These are phyloP conservation scores for Terfezia boudieri DNA, from an alignment of 495 filamentous ascomycete species.

Conservation along the genomic window DNA sequence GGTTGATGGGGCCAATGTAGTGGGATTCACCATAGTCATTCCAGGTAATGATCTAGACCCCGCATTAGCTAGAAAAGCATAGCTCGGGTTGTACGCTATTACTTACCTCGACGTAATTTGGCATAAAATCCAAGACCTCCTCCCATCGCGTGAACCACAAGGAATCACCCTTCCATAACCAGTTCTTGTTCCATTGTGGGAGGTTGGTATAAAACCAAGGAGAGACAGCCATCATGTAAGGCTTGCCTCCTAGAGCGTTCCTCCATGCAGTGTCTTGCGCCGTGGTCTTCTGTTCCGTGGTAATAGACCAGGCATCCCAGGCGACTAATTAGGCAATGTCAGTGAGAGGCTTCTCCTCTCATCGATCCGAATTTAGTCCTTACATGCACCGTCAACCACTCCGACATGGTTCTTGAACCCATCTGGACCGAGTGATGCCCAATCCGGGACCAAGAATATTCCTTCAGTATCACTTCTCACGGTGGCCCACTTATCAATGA, in stretches of 20 bases:
- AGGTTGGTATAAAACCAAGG: slow-evolving; percentile 59
- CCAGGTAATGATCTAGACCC: slow-evolving; percentile 30
- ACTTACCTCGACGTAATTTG: slow-evolving; percentile 39
- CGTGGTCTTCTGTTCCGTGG: slow-evolving; percentile 30
- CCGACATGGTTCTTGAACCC: slow-evolving; percentile 17
- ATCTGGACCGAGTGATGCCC: slow-evolving; percentile 25
- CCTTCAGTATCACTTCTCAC: slow-evolving; percentile 24
- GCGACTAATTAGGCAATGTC: slow-evolving; percentile 31
- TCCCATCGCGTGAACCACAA: slow-evolving; percentile 59
- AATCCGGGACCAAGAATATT: slow-evolving; percentile 27
- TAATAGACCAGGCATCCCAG: slow-evolving; percentile 56
- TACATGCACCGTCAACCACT: slow-evolving; percentile 26
- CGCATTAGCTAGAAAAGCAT: not conserved
- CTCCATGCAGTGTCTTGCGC: slow-evolving; percentile 33
- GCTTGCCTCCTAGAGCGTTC: slow-evolving; percentile 28
- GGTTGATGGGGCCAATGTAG: slow-evolving; percentile 40
- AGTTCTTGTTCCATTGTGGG: slow-evolving; percentile 47
- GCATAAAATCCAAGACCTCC: slow-evolving; percentile 38
- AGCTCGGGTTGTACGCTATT: not conserved
- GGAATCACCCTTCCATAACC: slow-evolving; percentile 47
- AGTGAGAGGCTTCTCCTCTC: not conserved
- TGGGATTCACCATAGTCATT: slow-evolving; percentile 61
- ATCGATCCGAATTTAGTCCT: not conserved
- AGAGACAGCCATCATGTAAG: slow-evolving; percentile 61
- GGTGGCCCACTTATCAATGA: slow-evolving; percentile 23